Conservation (phyloP, 1,139 yeast species). For the Taiozyma sp. region DNA sequence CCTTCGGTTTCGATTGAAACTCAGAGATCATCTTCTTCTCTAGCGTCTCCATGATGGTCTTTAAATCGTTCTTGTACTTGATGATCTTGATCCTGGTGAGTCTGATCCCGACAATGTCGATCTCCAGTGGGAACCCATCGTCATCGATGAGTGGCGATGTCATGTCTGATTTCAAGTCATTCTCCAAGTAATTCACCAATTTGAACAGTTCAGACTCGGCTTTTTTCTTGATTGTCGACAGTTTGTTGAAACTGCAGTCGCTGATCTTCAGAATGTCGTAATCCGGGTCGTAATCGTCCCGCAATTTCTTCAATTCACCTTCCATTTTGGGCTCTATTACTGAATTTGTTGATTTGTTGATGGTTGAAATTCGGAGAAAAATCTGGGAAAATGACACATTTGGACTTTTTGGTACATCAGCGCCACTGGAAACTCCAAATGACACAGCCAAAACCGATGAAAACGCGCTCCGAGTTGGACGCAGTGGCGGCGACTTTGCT, state of each 20-base stretch:
- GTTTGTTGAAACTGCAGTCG: not conserved
- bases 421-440: not conserved
- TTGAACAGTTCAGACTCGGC: conserved; percentile 17
- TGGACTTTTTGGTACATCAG: too few relatives aligned
- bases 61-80: conserved; percentile 65
- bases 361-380: not conserved
- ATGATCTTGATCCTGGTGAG: conserved; percentile 61
- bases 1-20: conserved; percentile 23
- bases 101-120: conserved; percentile 69
- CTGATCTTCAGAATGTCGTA: not conserved
- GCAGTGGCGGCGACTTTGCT: not conserved
- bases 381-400: not conserved
- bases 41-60: conserved; percentile 42
- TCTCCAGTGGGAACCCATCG: conserved; percentile 82
- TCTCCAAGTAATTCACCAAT: conserved; percentile 6
- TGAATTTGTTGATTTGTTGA: not conserved
- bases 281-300: not conserved
- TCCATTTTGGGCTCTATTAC: not conserved
- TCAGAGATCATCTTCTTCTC: conserved; percentile 43
- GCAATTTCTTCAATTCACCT: not conserved
- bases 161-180: conserved; percentile 36
- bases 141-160: conserved; percentile 53
- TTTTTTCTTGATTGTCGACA: conserved; percentile 10
- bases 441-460: not conserved
- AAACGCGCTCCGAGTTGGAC: not conserved